Percentiles rank a stretch among this genome's conserved stretches.
Evolutionary conservation across 495 filamentous ascomycete genomes (phyloP).

Genomic region (Coniosporium apollinis): DNA sequence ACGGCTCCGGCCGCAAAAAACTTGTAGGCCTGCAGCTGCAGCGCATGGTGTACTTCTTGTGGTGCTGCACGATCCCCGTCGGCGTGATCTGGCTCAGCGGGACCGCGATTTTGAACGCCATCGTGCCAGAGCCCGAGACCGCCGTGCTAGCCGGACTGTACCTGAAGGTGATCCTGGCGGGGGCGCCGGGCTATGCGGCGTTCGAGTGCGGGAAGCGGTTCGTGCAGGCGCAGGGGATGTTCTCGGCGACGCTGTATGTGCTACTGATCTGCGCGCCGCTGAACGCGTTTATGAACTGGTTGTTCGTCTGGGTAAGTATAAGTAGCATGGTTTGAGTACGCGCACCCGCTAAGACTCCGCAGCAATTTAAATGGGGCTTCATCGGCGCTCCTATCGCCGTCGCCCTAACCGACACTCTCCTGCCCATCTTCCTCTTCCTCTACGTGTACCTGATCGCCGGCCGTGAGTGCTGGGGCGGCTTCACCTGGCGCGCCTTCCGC

Average conservation of each 20-base stretch:
- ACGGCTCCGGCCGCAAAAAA: slow-evolving; percentile 48
- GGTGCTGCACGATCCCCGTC: slow-evolving; percentile 45
- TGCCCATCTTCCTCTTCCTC: slow-evolving; percentile 54
- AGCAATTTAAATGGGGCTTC: slow-evolving; percentile 61
- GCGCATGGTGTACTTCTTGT: slow-evolving; percentile 51
- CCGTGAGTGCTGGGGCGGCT: slow-evolving; percentile 63
- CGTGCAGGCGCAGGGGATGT: slow-evolving; percentile 55
- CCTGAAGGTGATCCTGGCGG: slow-evolving; percentile 43
- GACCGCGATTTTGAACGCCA: slow-evolving; percentile 33
- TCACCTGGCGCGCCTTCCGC: slow-evolving; percentile 46
- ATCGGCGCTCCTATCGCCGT: slow-evolving; percentile 74
- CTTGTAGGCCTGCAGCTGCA: slow-evolving; percentile 58
- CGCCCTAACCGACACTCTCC: slow-evolving; percentile 62
- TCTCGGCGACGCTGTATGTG: slow-evolving; percentile 48
- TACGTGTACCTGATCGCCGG: slow-evolving; percentile 47
- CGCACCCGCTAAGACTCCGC: background rate
- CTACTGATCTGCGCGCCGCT: slow-evolving; percentile 48
- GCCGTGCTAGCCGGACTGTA: slow-evolving; percentile 51
- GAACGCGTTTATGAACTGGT: slow-evolving; percentile 49
- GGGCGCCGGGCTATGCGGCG: slow-evolving; percentile 49
- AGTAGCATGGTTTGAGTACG: background rate
- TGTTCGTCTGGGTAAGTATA: slow-evolving; percentile 50
- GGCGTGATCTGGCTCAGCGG: slow-evolving; percentile 41
- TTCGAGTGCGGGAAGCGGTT: slow-evolving; percentile 60
- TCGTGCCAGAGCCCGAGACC: slow-evolving; percentile 44